Base-by-base conservation (phyloP, 345 rosid genomes). In the Passiflora organensis region DNA sequence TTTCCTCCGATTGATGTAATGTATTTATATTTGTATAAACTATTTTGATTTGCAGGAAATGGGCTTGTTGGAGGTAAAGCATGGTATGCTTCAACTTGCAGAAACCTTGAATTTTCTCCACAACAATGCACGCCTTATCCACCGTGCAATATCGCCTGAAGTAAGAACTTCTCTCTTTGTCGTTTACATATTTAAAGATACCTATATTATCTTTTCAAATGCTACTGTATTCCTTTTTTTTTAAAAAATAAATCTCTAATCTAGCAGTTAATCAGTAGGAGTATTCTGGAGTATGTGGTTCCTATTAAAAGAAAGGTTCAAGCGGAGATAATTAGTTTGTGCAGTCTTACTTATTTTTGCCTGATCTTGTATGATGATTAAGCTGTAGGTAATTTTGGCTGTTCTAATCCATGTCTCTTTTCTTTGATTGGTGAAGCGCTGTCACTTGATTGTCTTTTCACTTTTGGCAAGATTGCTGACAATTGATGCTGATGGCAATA, bases 81-180 rank as follows among this genome's bases (percentile, higher is more conserved):
- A 93, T 48, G 99, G 99, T 20, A 69, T 93, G 56, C 87, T 89
- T 49, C 99, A 93, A 75, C 72, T 89, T 51, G 83, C 96, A 0
- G 97, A 93, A 77, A 70, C 97, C 17, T 66, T 93, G 68, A 84
- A 93, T 54, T 89, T 93, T 74, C 79, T 93, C 43, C 97, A 89
- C 72, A 89, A 76, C 62, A 84, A 93, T 60, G 97, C 99, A 4
- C 66, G 57, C 34, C 95, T 93, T 43, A 70, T 93, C 65, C 99
- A 93, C 64, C 81, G 91, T 5, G 87, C 99, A 52, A 76, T 86
- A 75, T 78, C 95, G 34, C 97, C 97, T n/a, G 99, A 89, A 96
- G 97, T 83, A 58, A 34, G 55, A 43, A 9, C 48, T 46, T 42
- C 13, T 18, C n/a, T 22, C 1, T 45, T n/a, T 46, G 6, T n/a